phyloP scores from a whole-genome alignment of 2,329 filamentous ascomycete species.

The Zymoseptoria ardabiliae region DNA sequence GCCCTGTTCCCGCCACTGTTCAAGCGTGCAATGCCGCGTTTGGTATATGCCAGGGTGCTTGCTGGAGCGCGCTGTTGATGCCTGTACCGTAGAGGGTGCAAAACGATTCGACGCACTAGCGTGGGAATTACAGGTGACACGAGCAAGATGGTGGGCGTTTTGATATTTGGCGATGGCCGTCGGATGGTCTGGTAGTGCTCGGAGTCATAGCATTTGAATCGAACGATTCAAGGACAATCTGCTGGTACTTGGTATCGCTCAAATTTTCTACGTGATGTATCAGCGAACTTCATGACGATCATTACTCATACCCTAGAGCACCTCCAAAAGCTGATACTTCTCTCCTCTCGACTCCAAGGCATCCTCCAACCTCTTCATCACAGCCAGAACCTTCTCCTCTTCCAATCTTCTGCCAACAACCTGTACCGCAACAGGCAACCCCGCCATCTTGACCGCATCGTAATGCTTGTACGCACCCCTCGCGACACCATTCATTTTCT shows the following conservation, averaged over 20 bases:
- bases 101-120: background rate
- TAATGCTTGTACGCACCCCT: conserved; percentile 81
- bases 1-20: no score
- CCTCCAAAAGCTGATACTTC: conserved; percentile 43
- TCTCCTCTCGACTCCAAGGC: conserved; percentile 53
- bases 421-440: conserved; percentile 79
- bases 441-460: conserved; percentile 74
- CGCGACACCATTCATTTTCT: conserved; percentile 69
- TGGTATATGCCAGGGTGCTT: conserved; percentile 42
- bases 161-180: background rate
- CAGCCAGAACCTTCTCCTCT: conserved; percentile 78
- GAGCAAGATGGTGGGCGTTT: background rate
- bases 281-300: background rate
- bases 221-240: background rate
- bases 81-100: conserved; percentile 4
- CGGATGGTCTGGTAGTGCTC: background rate
- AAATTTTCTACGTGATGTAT: background rate
- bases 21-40: conserved; percentile 44
- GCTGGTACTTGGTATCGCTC: background rate
- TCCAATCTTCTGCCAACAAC: conserved; percentile 71
- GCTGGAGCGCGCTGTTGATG: conserved; percentile 26
- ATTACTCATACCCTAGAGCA: background rate
- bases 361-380: conserved; percentile 72
- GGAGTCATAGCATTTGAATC: background rate
- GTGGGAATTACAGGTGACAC: background rate